phyloP scores from a whole-genome alignment of 352 stramenopile genomes.

The Phytophthora chlamydospora region DNA sequence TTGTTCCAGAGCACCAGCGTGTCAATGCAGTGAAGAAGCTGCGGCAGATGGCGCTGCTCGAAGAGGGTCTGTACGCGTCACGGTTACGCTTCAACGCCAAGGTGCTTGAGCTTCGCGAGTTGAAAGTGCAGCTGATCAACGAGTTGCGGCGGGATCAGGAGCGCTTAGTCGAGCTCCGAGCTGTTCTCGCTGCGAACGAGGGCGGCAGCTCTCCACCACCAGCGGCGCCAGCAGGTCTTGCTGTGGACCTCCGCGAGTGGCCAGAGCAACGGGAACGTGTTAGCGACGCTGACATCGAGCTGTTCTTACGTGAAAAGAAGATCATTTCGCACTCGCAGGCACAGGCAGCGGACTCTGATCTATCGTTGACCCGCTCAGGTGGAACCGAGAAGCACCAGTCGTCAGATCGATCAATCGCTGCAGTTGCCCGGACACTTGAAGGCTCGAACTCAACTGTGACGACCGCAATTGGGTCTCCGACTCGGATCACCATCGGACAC shows the following conservation, averaged over 20 bases:
- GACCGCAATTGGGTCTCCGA: background rate
- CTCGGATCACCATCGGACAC: slow-evolving; percentile 28
- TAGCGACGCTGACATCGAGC: slow-evolving; percentile 77
- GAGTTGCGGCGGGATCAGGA: slow-evolving; percentile 66
- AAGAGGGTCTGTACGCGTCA: slow-evolving; percentile 83
- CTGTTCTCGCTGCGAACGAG: slow-evolving; percentile 33
- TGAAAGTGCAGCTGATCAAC: slow-evolving; percentile 88
- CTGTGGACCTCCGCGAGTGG: slow-evolving; percentile 84
- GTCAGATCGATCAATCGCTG: slow-evolving; percentile 40
- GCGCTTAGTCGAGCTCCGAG: slow-evolving; percentile 54
- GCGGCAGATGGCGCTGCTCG: slow-evolving; percentile 84
- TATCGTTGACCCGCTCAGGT: slow-evolving; percentile 5
- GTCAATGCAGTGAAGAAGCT: slow-evolving; percentile 92
- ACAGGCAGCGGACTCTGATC: background rate
- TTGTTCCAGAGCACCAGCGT: slow-evolving; percentile 89
- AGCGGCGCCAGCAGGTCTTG: slow-evolving; percentile 15
- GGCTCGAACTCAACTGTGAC: background rate
- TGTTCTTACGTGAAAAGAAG: slow-evolving; percentile 66
- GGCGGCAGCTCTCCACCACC: background rate
- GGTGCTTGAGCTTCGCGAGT: slow-evolving; percentile 87
- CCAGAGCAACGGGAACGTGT: slow-evolving; percentile 89
- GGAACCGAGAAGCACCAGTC: slow-evolving; percentile 28
- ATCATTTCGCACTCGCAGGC: slow-evolving; percentile 45
- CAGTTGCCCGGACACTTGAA: slow-evolving; percentile 39
- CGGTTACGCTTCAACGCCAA: slow-evolving; percentile 91